Conservation (phyloP, 495 filamentous ascomycete species). For the Penicillium ucsense region DNA sequence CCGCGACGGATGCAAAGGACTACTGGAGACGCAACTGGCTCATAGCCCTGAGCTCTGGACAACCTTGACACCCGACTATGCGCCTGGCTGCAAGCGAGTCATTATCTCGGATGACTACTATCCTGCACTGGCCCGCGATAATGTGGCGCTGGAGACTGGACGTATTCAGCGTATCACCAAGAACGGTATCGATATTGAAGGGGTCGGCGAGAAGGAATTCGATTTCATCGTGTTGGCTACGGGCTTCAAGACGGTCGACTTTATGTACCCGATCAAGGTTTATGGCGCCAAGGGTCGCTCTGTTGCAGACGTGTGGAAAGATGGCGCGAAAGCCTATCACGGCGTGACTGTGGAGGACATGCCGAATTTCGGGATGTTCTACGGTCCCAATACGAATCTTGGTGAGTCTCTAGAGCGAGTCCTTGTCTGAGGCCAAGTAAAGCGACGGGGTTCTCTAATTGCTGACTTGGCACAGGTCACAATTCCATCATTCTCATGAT, state of each 20-base stretch:
- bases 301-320: conserved; percentile 40
- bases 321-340: conserved; percentile 35
- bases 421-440: too few species aligned
- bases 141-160: conserved; percentile 42
- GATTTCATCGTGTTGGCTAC: conserved; percentile 47
- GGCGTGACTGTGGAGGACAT: conserved; percentile 39
- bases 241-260: conserved; percentile 45
- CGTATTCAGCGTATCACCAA: conserved; percentile 32
- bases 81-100: conserved; percentile 45
- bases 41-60: conserved; percentile 39
- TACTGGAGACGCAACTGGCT: conserved; percentile 27
- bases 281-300: conserved; percentile 31
- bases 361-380: conserved; percentile 50
- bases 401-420: conserved; percentile 11
- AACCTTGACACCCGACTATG: conserved; percentile 40
- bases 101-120: conserved; percentile 49
- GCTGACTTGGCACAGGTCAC: conserved; percentile 22
- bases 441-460: background rate
- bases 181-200: conserved; percentile 34
- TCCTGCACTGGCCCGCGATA: conserved; percentile 29
- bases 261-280: conserved; percentile 45
- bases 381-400: conserved; percentile 50
- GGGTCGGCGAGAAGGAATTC: conserved; percentile 28
- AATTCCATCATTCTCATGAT: conserved; percentile 52
- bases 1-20: conserved; percentile 14